Evolutionary conservation across 2,329 filamentous ascomycete species (phyloP).

Genomic region (Pestalotiopsis sp.): DNA sequence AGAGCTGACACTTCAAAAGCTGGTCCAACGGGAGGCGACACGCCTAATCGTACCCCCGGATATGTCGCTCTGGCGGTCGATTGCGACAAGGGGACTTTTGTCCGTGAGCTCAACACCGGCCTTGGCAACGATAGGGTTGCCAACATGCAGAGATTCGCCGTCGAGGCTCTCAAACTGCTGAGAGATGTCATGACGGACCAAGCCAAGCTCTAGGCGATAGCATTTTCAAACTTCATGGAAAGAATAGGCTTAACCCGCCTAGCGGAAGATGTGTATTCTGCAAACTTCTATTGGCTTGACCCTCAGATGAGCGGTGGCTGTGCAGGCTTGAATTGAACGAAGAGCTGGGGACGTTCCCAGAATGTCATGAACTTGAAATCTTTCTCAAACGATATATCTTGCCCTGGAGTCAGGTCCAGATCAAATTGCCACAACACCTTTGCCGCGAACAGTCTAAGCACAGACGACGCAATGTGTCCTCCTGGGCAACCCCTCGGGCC

Average conservation of each 20-base stretch:
- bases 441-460: slow-evolving; percentile 13
- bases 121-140: slow-evolving; percentile 53
- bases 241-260: not conserved
- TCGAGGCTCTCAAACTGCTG: slow-evolving; percentile 57
- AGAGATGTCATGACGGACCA: slow-evolving; percentile 52
- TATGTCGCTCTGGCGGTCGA: slow-evolving; percentile 67
- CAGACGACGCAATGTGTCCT: slow-evolving; percentile 10
- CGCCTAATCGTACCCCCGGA: slow-evolving; percentile 60
- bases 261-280: not conserved
- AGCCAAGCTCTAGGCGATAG: slow-evolving; percentile 10
- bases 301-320: not conserved
- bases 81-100: slow-evolving; percentile 51
- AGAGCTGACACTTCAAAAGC: slow-evolving; percentile 33
- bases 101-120: slow-evolving; percentile 59
- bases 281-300: not conserved
- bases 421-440: slow-evolving; percentile 15
- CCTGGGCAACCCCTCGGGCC: slow-evolving; percentile 18
- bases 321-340: slow-evolving; percentile 12
- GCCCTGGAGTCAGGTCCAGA: slow-evolving; percentile 12
- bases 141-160: slow-evolving; percentile 67
- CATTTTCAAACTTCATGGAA: not conserved
- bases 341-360: slow-evolving; percentile 16
- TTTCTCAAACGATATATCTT: slow-evolving; percentile 15
- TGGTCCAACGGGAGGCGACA: slow-evolving; percentile 62
- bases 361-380: slow-evolving; percentile 18